These are phyloP conservation scores for Kodamaea nitidulidarum DNA, from an alignment of 805 yeast species.

Conservation along the genomic window DNA sequence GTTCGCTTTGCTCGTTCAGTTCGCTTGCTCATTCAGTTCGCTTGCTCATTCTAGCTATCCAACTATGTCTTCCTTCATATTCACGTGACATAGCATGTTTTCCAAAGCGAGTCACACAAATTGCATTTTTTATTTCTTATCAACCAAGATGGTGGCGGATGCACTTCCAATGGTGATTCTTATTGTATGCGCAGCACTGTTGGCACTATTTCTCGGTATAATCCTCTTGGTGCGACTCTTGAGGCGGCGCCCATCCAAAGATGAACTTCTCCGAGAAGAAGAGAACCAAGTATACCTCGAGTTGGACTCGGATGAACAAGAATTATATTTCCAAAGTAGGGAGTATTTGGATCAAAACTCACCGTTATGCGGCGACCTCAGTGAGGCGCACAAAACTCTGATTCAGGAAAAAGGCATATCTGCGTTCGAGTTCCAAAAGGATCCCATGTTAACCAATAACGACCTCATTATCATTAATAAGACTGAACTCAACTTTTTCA, in stretches of 20 bases:
- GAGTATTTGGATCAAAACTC: constrained; percentile 39
- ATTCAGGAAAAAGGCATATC: constrained; percentile 84
- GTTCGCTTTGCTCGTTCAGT: no score
- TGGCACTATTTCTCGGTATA: not conserved
- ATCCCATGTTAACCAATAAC: constrained; percentile 50
- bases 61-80: no score
- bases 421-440: constrained; percentile 84
- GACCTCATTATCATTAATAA: constrained; percentile 63
- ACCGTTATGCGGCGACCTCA: constrained; percentile 38
- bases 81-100: not conserved
- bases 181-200: not conserved
- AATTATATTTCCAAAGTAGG: constrained; percentile 62
- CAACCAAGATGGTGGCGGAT: not conserved
- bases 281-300: constrained; percentile 53
- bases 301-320: constrained; percentile 66
- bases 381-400: constrained; percentile 55
- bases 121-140: not conserved
- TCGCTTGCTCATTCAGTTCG: no score
- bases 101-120: constrained; percentile 4
- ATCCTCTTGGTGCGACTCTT: not conserved
- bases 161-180: not conserved
- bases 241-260: constrained; percentile 35
- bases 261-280: constrained; percentile 55
- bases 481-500: constrained; percentile 53
- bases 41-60: no score